Evolutionary conservation across 2,329 filamentous ascomycete species (phyloP), one percentile per base, ranked within the genome.

Genomic region (Fusarium compactum): DNA sequence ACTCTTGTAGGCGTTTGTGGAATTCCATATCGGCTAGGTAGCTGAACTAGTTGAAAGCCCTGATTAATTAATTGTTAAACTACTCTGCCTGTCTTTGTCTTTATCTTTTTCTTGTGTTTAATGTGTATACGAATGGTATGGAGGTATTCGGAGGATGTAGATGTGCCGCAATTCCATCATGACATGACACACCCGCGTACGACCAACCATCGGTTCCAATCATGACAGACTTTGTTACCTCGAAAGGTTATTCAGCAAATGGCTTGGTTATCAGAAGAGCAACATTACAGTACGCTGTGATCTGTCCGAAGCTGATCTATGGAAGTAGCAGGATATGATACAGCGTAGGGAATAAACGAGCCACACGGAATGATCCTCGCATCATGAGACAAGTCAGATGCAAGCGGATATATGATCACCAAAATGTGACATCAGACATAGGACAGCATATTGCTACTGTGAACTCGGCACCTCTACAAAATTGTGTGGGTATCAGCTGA

Each of bases 1-100:
- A 46, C 58, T 62, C 58, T 64, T 63, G 63, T 51, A 54, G 72
- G 72, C 72, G 70, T 74, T 74, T 70, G 66, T 58, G 58, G 63
- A 62, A 63, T 60, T 58, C 65, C 43, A 61, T 68, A 61, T 63
- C 48, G 64, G 58, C 56, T 54, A 40, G 50, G 62, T 58, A 56
- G 61, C 58, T 66, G 59, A 46, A 70, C 63, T 65, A 63, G 58
- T 64, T 61, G 70, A 65, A 72, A 70, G 74, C 65, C 61, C 59
- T 48, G 48, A 46, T 67, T 22, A 59, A 64, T 66, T 54, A 65
- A 30, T 24, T 67, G 41, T 29, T 41, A 46, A 60, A 48, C 38
- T 15, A 47, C 22, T 27, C 6, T 20, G 15, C 24, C 6, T 38
- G 3, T 41, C 15, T 30, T 11, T 57, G 6, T 6, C 12, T 15